Conservation (phyloP, 2,329 filamentous ascomycete species). For the Colletotrichum filicis region DNA sequence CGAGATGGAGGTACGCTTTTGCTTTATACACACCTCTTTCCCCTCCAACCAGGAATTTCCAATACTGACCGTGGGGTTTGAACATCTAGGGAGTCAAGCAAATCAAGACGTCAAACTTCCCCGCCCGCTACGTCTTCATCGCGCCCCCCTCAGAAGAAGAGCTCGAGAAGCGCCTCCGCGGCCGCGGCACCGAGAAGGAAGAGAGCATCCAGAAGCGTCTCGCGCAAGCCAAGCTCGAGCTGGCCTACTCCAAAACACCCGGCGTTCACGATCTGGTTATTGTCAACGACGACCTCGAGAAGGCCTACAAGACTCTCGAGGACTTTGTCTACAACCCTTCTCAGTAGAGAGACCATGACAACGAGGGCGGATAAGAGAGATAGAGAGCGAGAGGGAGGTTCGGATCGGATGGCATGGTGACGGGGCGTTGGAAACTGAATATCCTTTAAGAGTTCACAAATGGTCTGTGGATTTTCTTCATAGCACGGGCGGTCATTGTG, state of each 20-base stretch:
- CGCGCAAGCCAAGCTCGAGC: conserved; percentile 77
- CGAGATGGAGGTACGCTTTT: conserved; percentile 82
- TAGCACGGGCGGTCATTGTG: conserved; percentile 24
- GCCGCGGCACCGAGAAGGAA: conserved; percentile 82
- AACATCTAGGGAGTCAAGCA: conserved; percentile 80
- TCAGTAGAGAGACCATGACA: background rate
- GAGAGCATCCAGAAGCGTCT: conserved; percentile 76
- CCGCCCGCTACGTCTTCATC: conserved; percentile 86
- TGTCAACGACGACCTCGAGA: conserved; percentile 57
- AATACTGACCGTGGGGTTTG: no score
- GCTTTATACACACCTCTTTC: no score
- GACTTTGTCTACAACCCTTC: conserved; percentile 55
- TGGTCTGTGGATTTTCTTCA: conserved; percentile 4
- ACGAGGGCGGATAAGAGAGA: no score
- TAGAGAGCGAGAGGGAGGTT: background rate
- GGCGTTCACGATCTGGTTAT: conserved; percentile 59
- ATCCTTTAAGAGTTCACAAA: conserved; percentile 13
- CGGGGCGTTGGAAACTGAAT: conserved; percentile 22
- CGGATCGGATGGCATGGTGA: background rate
- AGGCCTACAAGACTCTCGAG: conserved; percentile 64
- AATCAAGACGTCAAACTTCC: conserved; percentile 79
- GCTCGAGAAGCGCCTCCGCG: conserved; percentile 79
- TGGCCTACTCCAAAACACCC: conserved; percentile 76
- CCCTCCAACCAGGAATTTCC: no score
- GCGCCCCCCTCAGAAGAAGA: conserved; percentile 80